Base-by-base conservation (phyloP, 352 stramenopile species). In the Phytophthora colocasiae region DNA sequence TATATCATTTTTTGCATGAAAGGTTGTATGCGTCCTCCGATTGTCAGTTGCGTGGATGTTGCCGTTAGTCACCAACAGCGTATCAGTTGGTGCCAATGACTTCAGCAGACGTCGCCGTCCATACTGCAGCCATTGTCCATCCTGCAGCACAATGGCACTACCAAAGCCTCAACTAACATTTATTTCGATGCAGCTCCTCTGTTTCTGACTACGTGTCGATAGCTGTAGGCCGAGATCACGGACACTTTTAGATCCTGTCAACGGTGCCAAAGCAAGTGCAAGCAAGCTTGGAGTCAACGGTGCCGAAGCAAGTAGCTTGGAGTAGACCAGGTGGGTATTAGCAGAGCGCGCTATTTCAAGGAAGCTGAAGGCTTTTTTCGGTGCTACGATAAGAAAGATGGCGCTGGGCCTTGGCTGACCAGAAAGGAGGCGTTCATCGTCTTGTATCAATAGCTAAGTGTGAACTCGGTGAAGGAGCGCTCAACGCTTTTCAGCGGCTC, bases 331-430 rank as follows among this genome's bases (percentile, higher is more conserved):
- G n/a, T n/a, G n/a, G n/a, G n/a, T n/a, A n/a, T n/a, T n/a, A n/a
- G n/a, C n/a, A n/a, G n/a, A n/a, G n/a, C n/a, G n/a, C n/a, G n/a
- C n/a, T n/a, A n/a, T n/a, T n/a, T n/a, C n/a, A n/a, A n/a, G 39
- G 49, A 32, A 31, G 27, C 2, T 44, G 58, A n/a, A 63, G 45
- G 19, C 47, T 47, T 69, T 22, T 64, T 63, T 44, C 34, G 27
- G 24, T 31, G 39, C 38, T 14, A 8, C 15, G 53, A 70, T 60
- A 70, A 70, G 63, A 71, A 66, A 57, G 60, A 51, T 39, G 46
- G 31, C 9, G 31, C 19, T 22, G 19, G 19, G 19, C 9, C 32
- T 70, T 53, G 39, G 34, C 26, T 57, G 64, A 56, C 34, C 50
- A 72, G 58, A 72, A 68, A 60, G 50, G 58, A 71, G 39, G 38